phyloP scores from a whole-genome alignment of 2,329 filamentous ascomycete species.

The Cladosporium sp. region DNA sequence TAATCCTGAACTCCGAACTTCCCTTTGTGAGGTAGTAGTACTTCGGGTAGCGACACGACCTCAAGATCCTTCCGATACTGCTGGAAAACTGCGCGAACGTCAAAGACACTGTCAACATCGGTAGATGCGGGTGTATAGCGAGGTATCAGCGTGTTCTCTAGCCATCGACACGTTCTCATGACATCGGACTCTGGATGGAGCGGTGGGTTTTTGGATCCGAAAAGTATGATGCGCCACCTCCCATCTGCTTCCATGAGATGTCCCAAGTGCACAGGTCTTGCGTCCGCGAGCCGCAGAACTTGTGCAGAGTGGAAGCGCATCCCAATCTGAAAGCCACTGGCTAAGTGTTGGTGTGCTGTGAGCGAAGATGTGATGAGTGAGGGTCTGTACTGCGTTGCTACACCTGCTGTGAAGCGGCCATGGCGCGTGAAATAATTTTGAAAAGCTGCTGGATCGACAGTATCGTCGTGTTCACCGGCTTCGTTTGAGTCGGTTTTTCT shows the following conservation, averaged over 20 bases:
- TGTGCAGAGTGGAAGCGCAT: slow-evolving; percentile 36
- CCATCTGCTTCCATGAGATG: slow-evolving; percentile 38
- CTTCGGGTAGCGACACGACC: slow-evolving; percentile 41
- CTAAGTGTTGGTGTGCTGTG: slow-evolving; percentile 32
- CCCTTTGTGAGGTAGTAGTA: slow-evolving; percentile 47
- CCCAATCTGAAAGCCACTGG: slow-evolving; percentile 34
- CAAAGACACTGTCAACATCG: slow-evolving; percentile 50
- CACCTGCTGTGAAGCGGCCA: slow-evolving; percentile 36
- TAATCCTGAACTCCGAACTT: slow-evolving; percentile 37
- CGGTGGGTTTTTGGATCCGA: slow-evolving; percentile 28
- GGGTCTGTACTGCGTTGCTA: slow-evolving; percentile 33
- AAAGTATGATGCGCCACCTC: slow-evolving; percentile 36
- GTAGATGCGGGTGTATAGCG: slow-evolving; percentile 45
- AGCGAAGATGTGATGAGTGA: slow-evolving; percentile 28
- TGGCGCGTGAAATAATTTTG: slow-evolving; percentile 35
- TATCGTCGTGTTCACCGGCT: slow-evolving; percentile 25
- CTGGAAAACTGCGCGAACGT: slow-evolving; percentile 46
- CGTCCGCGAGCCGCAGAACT: slow-evolving; percentile 36
- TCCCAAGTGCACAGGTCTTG: slow-evolving; percentile 37
- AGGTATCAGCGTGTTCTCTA: slow-evolving; percentile 27
- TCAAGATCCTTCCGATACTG: slow-evolving; percentile 33
- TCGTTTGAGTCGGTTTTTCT: slow-evolving; percentile 17
- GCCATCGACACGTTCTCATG: slow-evolving; percentile 26
- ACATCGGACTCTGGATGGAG: slow-evolving; percentile 25
- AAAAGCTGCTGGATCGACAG: slow-evolving; percentile 37